These are phyloP conservation scores for Leccinum imitatum DNA, from an alignment of 768 basidiomycete genomes.

Conservation along the genomic window DNA sequence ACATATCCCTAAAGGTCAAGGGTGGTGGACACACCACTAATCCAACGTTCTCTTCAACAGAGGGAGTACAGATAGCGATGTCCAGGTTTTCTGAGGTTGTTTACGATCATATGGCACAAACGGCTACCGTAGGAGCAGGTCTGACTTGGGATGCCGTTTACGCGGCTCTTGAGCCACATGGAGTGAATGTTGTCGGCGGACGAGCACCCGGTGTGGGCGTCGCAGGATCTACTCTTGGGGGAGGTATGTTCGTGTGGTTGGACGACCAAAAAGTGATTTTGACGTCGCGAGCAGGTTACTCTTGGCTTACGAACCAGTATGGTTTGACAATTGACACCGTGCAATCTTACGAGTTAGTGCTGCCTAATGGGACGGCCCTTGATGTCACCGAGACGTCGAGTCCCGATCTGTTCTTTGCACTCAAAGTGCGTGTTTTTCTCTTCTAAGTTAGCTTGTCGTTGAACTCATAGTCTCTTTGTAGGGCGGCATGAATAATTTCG, in stretches of 20 bases:
- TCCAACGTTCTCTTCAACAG: conserved; percentile 56
- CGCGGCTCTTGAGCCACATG: conserved; percentile 41
- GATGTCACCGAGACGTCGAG: conserved; percentile 34
- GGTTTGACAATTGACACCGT: conserved; percentile 60
- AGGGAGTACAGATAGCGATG: conserved; percentile 59
- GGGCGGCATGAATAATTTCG: conserved; percentile 67
- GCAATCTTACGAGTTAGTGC: conserved; percentile 53
- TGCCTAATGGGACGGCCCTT: conserved; percentile 41
- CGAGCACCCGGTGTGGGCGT: conserved; percentile 57
- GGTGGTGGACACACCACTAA: conserved; percentile 59
- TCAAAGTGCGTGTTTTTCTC: conserved; percentile 35
- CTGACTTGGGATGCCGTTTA: conserved; percentile 70
- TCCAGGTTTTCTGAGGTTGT: conserved; percentile 41
- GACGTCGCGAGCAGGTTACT: conserved; percentile 14
- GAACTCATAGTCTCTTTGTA: conserved; percentile 17
- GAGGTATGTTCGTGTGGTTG: conserved; percentile 35
- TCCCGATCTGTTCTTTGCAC: conserved; percentile 44
- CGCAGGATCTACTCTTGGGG: conserved; percentile 56
- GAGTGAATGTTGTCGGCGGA: conserved; percentile 57
- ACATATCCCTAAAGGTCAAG: conserved; percentile 44
- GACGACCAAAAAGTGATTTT: not conserved
- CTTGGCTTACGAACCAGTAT: conserved; percentile 58
- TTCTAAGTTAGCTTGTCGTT: not conserved
- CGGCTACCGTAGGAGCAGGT: conserved; percentile 40
- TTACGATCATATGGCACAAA: conserved; percentile 40